Evolutionary conservation across 208 protist species (phyloP).

Genomic region (Leishmania aethiopica): DNA sequence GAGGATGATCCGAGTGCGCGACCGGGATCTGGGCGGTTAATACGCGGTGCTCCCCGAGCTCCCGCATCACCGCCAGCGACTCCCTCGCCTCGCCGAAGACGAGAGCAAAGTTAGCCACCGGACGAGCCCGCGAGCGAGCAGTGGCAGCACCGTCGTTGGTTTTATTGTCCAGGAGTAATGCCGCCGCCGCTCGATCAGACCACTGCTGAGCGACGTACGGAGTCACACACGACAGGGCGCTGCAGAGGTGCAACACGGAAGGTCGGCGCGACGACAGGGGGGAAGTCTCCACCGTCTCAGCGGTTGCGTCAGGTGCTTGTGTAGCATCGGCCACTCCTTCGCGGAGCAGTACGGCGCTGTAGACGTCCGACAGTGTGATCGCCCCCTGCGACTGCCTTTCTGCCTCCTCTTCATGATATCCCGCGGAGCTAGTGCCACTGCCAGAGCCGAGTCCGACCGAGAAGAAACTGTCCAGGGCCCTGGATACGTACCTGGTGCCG

Average conservation of each 20-base stretch:
- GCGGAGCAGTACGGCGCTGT: slow-evolving; percentile 7
- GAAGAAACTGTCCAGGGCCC: slow-evolving; percentile 16
- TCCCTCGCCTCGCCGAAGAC: slow-evolving; percentile 10
- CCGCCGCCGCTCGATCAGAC: slow-evolving; percentile 14
- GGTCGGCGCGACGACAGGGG: not conserved
- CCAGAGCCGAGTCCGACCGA: not conserved
- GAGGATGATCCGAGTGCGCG: not conserved
- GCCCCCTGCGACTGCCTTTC: not conserved
- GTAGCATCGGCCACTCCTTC: not conserved
- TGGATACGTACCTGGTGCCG: not conserved
- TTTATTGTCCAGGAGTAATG: not conserved
- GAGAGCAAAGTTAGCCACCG: slow-evolving; percentile 19
- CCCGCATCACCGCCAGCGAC: slow-evolving; percentile 13
- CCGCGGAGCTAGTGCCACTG: not conserved
- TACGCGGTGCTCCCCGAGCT: slow-evolving; percentile 14
- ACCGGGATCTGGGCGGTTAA: not conserved
- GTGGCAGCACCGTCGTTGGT: not conserved
- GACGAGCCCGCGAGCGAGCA: not conserved
- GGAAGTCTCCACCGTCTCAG: not conserved
- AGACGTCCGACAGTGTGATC: slow-evolving; percentile 20
- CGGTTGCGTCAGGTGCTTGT: not conserved
- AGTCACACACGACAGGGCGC: slow-evolving; percentile 11
- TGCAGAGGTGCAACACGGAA: slow-evolving; percentile 25
- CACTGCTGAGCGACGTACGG: slow-evolving; percentile 31
- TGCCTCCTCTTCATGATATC: not conserved